Conservation (phyloP, 2,329 filamentous ascomycete genomes). For the Thelonectria olida region DNA sequence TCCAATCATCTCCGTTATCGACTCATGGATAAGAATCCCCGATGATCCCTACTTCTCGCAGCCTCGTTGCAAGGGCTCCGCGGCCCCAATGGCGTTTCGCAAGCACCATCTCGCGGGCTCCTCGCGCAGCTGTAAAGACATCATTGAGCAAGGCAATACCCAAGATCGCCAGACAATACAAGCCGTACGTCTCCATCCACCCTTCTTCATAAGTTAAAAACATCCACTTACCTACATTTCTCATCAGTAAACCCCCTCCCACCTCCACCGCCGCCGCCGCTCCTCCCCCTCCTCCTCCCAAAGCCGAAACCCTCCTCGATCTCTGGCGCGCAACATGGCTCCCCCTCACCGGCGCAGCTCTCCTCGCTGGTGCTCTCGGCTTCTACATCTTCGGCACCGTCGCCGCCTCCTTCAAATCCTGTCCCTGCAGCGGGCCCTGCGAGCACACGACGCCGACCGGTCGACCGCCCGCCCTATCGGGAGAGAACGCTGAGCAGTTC, state of each 20-base stretch:
- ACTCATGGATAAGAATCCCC: constrained; percentile 26
- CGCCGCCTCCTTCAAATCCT: constrained; percentile 45
- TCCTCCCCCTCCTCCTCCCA: constrained; percentile 33
- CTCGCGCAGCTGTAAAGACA: constrained; percentile 33
- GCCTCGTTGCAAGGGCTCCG: constrained; percentile 29
- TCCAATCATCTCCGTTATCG: neutral
- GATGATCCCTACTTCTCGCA: constrained; percentile 45
- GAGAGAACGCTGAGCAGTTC: constrained; percentile 62
- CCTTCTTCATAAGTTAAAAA: neutral
- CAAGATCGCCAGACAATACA: constrained; percentile 40
- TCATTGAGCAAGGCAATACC: constrained; percentile 30
- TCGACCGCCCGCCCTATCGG: constrained; percentile 56
- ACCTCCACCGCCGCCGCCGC: constrained; percentile 11
- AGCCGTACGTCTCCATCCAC: constrained; percentile 38
- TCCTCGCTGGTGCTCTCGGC: constrained; percentile 56
- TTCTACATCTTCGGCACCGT: constrained; percentile 56
- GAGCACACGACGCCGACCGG: constrained; percentile 56
- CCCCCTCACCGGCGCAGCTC: constrained; percentile 57
- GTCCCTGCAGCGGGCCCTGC: constrained; percentile 37
- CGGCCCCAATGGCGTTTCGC: constrained; percentile 41
- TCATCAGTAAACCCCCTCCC: constrained; percentile 27
- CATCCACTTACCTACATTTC: constrained; percentile 16
- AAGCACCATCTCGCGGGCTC: constrained; percentile 39
- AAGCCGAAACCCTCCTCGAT: constrained; percentile 46
- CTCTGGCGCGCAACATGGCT: constrained; percentile 52